Conservation (phyloP, 139 green algal genomes). For the Chlamydomonas sphaeroides region DNA sequence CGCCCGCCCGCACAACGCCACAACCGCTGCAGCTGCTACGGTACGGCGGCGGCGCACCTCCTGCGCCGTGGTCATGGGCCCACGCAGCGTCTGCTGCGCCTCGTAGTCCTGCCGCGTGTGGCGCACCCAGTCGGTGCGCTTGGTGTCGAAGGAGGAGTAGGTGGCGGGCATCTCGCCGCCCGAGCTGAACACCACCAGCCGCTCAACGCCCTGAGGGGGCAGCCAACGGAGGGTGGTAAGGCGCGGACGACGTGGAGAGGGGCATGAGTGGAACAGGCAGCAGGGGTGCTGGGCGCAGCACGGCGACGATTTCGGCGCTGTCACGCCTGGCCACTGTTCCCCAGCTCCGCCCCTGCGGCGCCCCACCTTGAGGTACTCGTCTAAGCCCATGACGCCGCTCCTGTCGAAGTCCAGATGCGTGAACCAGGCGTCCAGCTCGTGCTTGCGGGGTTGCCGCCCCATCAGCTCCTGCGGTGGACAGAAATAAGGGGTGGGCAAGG, state of each 20-base stretch:
- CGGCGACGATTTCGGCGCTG: too few species aligned
- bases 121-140: slow-evolving; percentile 36
- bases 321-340: too few species aligned
- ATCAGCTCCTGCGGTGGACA: slow-evolving; percentile 40
- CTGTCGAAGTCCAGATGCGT: slow-evolving; percentile 51
- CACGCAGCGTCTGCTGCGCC: slow-evolving; percentile 37
- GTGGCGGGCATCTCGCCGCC: neutral
- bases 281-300: too few species aligned
- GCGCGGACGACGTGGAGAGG: too few species aligned
- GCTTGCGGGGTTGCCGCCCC: slow-evolving; percentile 39
- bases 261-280: too few species aligned
- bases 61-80: slow-evolving; percentile 46
- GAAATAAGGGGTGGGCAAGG: neutral
- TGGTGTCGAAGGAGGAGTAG: slow-evolving; percentile 36
- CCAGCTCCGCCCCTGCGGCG: too few species aligned
- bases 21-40: too few species aligned
- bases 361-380: slow-evolving; percentile 45
- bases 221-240: too few species aligned
- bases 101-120: slow-evolving; percentile 51
- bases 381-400: slow-evolving; percentile 21
- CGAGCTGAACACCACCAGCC: slow-evolving; percentile 35
- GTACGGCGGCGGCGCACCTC: too few species aligned
- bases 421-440: slow-evolving; percentile 53
- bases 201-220: slow-evolving; percentile 14
- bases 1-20: too few species aligned